Evolutionary conservation across 352 stramenopile species (phyloP).

Genomic region (Chrysophaeum taylorii): DNA sequence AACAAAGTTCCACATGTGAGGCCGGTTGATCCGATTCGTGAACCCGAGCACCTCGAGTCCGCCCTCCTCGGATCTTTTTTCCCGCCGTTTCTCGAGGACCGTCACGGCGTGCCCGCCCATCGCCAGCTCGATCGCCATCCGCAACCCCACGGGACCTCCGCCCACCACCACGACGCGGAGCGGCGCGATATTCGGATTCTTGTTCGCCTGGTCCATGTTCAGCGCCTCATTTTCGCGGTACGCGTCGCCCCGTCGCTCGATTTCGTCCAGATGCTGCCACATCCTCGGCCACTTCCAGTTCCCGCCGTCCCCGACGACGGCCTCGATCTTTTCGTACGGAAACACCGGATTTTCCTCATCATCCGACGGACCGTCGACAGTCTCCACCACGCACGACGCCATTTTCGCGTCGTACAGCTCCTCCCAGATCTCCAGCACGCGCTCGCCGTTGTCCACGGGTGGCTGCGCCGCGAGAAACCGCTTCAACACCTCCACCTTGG

Average conservation of each 20-base stretch:
- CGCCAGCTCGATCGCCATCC: not conserved
- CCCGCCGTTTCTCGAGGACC: not conserved
- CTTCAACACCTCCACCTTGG: not conserved
- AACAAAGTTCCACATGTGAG: not conserved
- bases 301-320: not conserved
- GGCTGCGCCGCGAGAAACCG: not conserved
- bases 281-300: not conserved
- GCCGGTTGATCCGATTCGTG: not conserved
- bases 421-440: not conserved
- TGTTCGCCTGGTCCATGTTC: not conserved
- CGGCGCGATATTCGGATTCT: not conserved
- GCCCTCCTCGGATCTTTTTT: not conserved
- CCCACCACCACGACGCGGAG: not conserved
- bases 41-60: not conserved
- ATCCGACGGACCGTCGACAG: not conserved
- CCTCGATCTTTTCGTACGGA: not conserved
- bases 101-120: not conserved
- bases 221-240: not conserved
- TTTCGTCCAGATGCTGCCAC: not conserved
- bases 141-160: not conserved
- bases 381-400: not conserved
- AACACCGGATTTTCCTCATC: not conserved
- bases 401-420: not conserved
- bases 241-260: not conserved
- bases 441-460: not conserved